These are phyloP conservation scores for Hevea brasiliensis DNA, from an alignment of 345 rosid genomes.

Conservation along the genomic window DNA sequence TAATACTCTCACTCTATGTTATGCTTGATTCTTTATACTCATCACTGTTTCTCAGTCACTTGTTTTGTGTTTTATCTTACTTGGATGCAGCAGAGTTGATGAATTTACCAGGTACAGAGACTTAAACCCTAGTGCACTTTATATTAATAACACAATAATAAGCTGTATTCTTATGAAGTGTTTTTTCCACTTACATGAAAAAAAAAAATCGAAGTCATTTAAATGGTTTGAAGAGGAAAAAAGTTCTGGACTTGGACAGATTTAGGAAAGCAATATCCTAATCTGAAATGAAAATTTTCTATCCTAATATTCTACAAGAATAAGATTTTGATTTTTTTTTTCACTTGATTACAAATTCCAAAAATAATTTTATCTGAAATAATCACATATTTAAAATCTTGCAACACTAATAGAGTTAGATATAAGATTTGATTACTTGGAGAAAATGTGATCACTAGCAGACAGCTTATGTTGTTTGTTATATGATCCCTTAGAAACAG, in stretches of 20 bases:
- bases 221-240: background rate
- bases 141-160: background rate
- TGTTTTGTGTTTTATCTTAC: slow-evolving; percentile 24
- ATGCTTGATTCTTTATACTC: slow-evolving; percentile 26
- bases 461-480: slow-evolving; percentile 8
- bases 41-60: slow-evolving; percentile 18
- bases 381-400: no score
- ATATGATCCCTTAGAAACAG: background rate
- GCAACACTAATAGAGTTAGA: background rate
- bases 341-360: background rate
- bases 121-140: background rate
- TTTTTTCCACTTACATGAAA: background rate
- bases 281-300: background rate
- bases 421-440: background rate
- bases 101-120: slow-evolving; percentile 80
- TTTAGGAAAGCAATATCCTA: slow-evolving; percentile 5
- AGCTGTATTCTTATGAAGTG: background rate
- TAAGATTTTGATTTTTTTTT: background rate
- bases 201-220: background rate
- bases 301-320: background rate
- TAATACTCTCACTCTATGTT: slow-evolving; percentile 14
- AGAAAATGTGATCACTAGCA: background rate
- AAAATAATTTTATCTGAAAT: no score
- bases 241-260: background rate
- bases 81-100: slow-evolving; percentile 68